Evolutionary conservation across 2,329 filamentous ascomycete genomes (phyloP), one percentile per base, ranked within the genome.

Genomic region (Penicillium brasilianum): DNA sequence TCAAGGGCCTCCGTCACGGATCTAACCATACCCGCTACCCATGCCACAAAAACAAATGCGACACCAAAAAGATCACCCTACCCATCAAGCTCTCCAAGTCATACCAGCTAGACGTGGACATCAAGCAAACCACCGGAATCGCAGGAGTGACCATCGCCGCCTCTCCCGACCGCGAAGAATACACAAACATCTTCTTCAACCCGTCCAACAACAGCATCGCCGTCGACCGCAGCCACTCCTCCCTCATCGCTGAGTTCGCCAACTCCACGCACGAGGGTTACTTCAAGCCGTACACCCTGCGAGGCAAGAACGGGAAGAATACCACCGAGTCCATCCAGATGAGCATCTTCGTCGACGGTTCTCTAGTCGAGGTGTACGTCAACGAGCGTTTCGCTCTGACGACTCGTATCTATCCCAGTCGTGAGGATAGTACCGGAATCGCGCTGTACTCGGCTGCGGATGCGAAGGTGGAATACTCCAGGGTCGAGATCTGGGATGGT

Each of bases 341-440:
- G 50, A 58, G 57, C 11, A 41, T 66, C 14, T 64, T 66, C 22
- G 57, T 66, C 1, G 63, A 66, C 41, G 63, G 61, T 2, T 66
- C 63, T 3, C 25, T 66, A 9, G 51, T 66, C 11, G 63, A 66
- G 28, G 61, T 64, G 0, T 66, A 64, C 14, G 61, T 57, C 4
- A 66, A 66, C 11, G 61, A 66, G 30, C 61, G 61, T 4, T 66
- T 66, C 20, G 61, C 63, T 10, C 25, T 66, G 11, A 66, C 63
- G 3, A 61, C 50, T 14, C 63, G 63, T 1, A 62, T 63, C 14
- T 66, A 66, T 56, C 63, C 63, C 4, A 64, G 61, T 22, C 49
- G 58, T 1, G 61, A 60, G 25, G 63, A 63, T 55, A 65, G 63
- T 49, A 60, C 20, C 3, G 60, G 60, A 7, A 16, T 63, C 11